Base-by-base conservation (phyloP, 306 rosid genomes). In the Argentina anserina region DNA sequence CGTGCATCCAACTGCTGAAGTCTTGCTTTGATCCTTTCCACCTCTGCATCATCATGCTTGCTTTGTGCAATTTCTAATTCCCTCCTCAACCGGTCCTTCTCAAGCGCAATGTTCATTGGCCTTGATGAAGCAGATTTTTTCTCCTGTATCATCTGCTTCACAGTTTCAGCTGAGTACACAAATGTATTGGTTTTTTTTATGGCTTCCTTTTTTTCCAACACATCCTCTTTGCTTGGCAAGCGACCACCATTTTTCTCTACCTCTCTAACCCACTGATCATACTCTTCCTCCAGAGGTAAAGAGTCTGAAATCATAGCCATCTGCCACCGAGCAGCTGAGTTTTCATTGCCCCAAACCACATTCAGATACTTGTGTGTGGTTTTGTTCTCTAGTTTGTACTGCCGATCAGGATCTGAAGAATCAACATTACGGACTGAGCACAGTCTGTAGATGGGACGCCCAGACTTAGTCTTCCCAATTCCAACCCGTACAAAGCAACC, bases 401-500 rank as follows among this genome's bases (percentile, higher is more conserved):
- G 85, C 70, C 95, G 80, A 43, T 87, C 90, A 60, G 91, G 91
- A 65, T 91, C 96, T 20, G 92, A 61, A 34, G 97, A 87, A 73
- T 94, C 99, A 62, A 94, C 97, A 81, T 89, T 94, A 46, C 91
- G 87, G 70, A 94, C 99, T 85, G 84, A 77, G 81, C 95, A 94
- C 46, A 94, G 95, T 82, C 99, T 70, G 81, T 94, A 91, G 69
- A 90, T 84, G 49, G 95, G 83, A 45, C 95, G 81, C 50, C 95
- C 91, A 61, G 90, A 62, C 74, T 84, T 94, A 17, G 97, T 88
- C 77, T 90, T 88, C 45, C 97, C 99, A 75, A 94, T 94, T 69
- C 99, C 97, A 82, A 94, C 96, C 79, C 99, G 81, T 42, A 94
- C 97, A 78, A 91, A 94, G 87, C 99, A 94, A 71, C 96, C 99